A percentile compares a stretch with the other conserved stretches of the same genome.
These are phyloP conservation scores for Hyphopichia wangnamkhiaoensis DNA, from an alignment of 1,139 yeast species.

Conservation along the genomic window DNA sequence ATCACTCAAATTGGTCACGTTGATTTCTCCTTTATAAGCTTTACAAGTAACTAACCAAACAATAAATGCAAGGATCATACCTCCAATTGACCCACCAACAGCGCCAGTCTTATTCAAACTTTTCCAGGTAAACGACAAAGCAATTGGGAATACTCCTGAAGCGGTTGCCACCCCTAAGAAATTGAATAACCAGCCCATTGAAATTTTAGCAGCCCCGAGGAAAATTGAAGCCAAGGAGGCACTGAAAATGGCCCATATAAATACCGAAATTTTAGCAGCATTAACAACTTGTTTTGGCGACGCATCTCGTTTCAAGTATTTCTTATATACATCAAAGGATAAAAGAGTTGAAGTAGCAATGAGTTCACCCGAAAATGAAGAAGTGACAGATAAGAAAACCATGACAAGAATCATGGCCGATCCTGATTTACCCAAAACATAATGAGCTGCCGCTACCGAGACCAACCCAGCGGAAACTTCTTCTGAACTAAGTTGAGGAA, in stretches of 20 bases:
- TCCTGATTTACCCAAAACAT: constrained; percentile 47
- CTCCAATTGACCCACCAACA: constrained; percentile 26
- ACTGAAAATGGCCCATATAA: constrained; percentile 27
- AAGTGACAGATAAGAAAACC: constrained; percentile 52
- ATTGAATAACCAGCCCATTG: constrained; percentile 39
- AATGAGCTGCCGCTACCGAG: constrained; percentile 42
- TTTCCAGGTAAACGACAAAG: constrained; percentile 41
- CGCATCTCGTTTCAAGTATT: constrained; percentile 45
- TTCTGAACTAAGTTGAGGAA: constrained; percentile 23
- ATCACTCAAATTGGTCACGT: constrained; percentile 17
- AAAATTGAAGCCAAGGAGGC: constrained; percentile 42
- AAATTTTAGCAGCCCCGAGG: constrained; percentile 24
- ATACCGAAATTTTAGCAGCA: constrained; percentile 40
- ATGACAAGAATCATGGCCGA: constrained; percentile 41
- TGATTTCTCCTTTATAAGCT: constrained; percentile 26
- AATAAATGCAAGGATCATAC: constrained; percentile 21
- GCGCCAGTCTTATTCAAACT: constrained; percentile 36
- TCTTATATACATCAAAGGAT: constrained; percentile 49
- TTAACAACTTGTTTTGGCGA: constrained; percentile 38
- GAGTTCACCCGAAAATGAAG: constrained; percentile 50
- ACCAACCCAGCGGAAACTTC: constrained; percentile 42
- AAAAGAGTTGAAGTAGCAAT: constrained; percentile 49
- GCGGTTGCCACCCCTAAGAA: constrained; percentile 40
- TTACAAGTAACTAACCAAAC: constrained; percentile 23
- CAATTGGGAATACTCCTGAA: constrained; percentile 45